Evolutionary conservation across 768 basidiomycete genomes (phyloP).

Genomic region (Tulasnella sp.): DNA sequence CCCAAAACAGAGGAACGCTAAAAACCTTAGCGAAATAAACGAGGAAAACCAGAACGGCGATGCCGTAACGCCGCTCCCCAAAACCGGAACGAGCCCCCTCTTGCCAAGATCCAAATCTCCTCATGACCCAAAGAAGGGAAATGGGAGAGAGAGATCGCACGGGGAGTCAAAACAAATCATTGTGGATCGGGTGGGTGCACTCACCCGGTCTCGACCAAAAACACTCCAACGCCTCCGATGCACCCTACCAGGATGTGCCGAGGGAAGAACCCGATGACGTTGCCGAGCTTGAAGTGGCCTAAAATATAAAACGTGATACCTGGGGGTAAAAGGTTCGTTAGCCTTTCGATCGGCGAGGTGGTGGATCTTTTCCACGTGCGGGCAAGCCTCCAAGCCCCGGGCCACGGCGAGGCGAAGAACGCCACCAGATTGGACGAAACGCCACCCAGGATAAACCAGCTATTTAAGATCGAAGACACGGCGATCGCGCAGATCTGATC

Average conservation of each 20-base stretch:
- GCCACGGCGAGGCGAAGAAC: too few species aligned
- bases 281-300: slow-evolving; percentile 70
- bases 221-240: slow-evolving; percentile 93
- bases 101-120: neutral
- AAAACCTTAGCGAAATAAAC: too few species aligned
- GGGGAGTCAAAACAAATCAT: neutral
- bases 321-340: slow-evolving; percentile 18
- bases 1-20: neutral
- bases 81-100: neutral
- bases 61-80: neutral
- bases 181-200: slow-evolving; percentile 17
- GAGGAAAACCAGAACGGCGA: neutral
- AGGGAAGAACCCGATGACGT: slow-evolving; percentile 89
- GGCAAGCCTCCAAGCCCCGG: neutral
- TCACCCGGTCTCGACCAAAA: slow-evolving; percentile 81
- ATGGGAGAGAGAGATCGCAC: neutral
- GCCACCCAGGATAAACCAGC: too few species aligned
- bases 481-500: neutral
- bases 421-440: too few species aligned
- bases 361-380: too few species aligned
- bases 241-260: slow-evolving; percentile 94
- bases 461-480: too few species aligned
- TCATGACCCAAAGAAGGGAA: neutral
- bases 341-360: neutral
- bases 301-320: slow-evolving; percentile 78